Evolutionary conservation across 768 basidiomycete genomes (phyloP), one percentile per base, ranked within the genome.

Genomic region (Mycena sanguinolenta): DNA sequence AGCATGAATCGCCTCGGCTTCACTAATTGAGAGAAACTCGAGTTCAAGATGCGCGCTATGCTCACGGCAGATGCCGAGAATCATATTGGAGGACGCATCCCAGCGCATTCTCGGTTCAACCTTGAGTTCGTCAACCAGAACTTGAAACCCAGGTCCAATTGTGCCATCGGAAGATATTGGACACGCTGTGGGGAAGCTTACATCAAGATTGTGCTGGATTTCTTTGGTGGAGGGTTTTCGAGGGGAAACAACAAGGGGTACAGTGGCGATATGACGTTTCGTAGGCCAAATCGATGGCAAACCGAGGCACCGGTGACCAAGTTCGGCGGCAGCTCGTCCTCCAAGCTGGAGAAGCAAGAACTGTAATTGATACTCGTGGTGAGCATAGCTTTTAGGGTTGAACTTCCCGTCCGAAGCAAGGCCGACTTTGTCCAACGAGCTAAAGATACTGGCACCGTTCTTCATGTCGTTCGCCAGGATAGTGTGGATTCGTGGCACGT

Each of bases 71-170:
- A n/a, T n/a, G n/a, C n/a, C n/a, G n/a, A n/a, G n/a, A n/a, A n/a
- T n/a, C n/a, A n/a, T n/a, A n/a, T n/a, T n/a, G n/a, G n/a, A n/a
- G n/a, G n/a, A n/a, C n/a, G n/a, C n/a, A n/a, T n/a, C n/a, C n/a
- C n/a, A n/a, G n/a, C n/a, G n/a, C n/a, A n/a, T n/a, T n/a, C n/a
- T n/a, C n/a, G n/a, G n/a, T n/a, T n/a, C n/a, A n/a, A 59, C 39
- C 39, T 59, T 59, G n/a, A 59, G 7, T 14, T 59, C 58, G 32
- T 59, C 58, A 28, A 59, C 19, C 58, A 59, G 39, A 23, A 59
- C 42, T 28, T 59, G 58, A 23, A 42, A 59, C 19, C 58, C 58
- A 9, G 58, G 58, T n/a, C 58, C 58, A 27, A 17, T n/a, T 42
- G 39, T 7, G 13, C 58, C 58, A 42, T 59, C 58, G 4, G 58